Evolutionary conservation across 1,284 basidiomycete genomes (phyloP), one percentile per base, ranked within the genome.

Genomic region (Fomitopsis schrenkii): DNA sequence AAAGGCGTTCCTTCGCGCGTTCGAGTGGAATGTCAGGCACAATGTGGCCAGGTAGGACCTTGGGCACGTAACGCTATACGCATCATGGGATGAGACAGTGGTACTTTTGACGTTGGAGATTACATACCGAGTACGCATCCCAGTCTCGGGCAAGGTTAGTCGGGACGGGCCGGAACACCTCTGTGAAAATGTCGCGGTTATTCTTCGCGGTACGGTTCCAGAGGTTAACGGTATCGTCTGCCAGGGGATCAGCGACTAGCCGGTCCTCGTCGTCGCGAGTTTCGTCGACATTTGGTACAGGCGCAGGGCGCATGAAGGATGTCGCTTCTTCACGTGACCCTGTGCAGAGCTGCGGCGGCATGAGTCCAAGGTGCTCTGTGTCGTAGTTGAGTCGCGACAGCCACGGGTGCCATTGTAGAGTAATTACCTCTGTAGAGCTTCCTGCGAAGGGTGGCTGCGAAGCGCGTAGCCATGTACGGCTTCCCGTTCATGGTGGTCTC

Each of bases 361-460:
- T 87, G 40, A 95, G 84, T 54, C 95, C 95, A 57, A 97, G 84
- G 71, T 97, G 94, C 72, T 95, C 93, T 93, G 75, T 63, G n/a
- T n/a, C 19, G 36, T 50, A 41, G 6, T 14, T 58, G 1, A 46
- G 6, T 14, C 41, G 4, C 48, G 60, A 35, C 17, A n/a, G 26
- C 26, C 12, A 50, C 28, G 10, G n/a, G 28, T 10, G 8, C 15
- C 9, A 2, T 8, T 2, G 8, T 15, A 1, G 26, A 4, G 5
- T 19, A 14, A 6, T 2, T 26, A 50, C 90, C 88, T 72, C 85
- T 80, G 78, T 84, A 94, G 42, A 95, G 80, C 70, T 88, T 86
- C 55, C 93, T 83, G 52, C 94, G 84, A 36, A 95, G 80, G 0
- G 88, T 82, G 3, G 91, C 80, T 1, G 94, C 93, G 68, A 94